Conservation (phyloP, 2,329 filamentous ascomycete species). For the Emmonsia crescens region DNA sequence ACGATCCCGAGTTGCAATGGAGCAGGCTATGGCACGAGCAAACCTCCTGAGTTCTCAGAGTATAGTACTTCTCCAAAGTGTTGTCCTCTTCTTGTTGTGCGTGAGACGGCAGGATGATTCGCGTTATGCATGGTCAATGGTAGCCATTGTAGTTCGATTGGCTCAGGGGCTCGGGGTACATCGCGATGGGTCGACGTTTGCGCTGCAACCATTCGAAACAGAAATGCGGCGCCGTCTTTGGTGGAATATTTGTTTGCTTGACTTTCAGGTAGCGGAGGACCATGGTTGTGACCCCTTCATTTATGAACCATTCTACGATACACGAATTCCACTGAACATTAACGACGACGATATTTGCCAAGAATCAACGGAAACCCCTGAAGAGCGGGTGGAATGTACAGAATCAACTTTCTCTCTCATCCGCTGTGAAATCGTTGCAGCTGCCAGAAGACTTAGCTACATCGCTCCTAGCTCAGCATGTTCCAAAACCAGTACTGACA, state of each 20-base stretch:
- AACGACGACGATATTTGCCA: slow-evolving; percentile 43
- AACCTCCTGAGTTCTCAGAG: slow-evolving; percentile 54
- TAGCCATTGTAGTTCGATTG: slow-evolving; percentile 31
- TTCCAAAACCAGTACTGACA: slow-evolving; percentile 10
- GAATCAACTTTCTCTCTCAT: slow-evolving; percentile 44
- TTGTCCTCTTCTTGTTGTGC: slow-evolving; percentile 50
- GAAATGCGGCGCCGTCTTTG: slow-evolving; percentile 44
- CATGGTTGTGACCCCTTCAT: slow-evolving; percentile 39
- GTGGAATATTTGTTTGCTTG: slow-evolving; percentile 41
- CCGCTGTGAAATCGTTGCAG: slow-evolving; percentile 42
- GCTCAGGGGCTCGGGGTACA: slow-evolving; percentile 40
- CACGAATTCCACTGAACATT: slow-evolving; percentile 40
- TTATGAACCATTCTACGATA: slow-evolving; percentile 36
- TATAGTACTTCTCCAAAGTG: slow-evolving; percentile 51
- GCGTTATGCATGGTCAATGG: slow-evolving; percentile 36
- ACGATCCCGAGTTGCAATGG: slow-evolving; percentile 51
- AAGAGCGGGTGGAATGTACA: slow-evolving; percentile 41
- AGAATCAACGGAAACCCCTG: slow-evolving; percentile 38
- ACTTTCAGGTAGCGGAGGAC: slow-evolving; percentile 40
- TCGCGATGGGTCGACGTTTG: slow-evolving; percentile 40
- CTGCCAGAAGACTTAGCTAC: slow-evolving; percentile 31
- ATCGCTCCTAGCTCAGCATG: slow-evolving; percentile 21
- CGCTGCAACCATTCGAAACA: slow-evolving; percentile 39
- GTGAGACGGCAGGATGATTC: slow-evolving; percentile 31
- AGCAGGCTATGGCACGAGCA: slow-evolving; percentile 53